Conservation (phyloP, 345 rosid genomes). For the Euphorbia tirucalli region DNA sequence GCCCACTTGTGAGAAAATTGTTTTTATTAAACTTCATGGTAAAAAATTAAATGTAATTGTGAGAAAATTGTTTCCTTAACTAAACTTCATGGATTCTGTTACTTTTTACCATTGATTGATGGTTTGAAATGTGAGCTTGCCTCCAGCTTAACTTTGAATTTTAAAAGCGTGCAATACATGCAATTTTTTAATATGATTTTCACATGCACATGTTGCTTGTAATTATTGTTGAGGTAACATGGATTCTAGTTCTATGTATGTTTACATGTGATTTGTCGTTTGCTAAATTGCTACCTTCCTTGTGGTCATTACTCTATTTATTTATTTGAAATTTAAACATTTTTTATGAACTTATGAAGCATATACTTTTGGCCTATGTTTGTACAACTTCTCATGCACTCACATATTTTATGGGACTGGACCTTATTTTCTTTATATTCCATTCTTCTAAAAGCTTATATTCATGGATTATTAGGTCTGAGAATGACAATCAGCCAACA, state of each 20-base stretch:
- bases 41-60: neutral
- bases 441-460: slow-evolving; percentile 5
- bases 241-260: neutral
- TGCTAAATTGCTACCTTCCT: neutral
- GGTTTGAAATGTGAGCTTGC: neutral
- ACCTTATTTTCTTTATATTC: slow-evolving; percentile 6
- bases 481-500: slow-evolving; percentile 48
- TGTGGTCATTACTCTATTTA: neutral
- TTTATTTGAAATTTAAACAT: neutral
- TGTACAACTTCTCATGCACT: no score
- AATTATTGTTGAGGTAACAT: neutral
- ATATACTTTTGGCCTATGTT: neutral
- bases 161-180: neutral
- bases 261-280: neutral
- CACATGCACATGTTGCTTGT: neutral
- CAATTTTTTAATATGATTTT: neutral
- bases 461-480: slow-evolving; percentile 48
- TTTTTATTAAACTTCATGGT: neutral
- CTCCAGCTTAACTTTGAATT: neutral
- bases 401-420: no score
- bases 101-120: neutral
- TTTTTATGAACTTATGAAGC: neutral
- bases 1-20: neutral
- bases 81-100: neutral
- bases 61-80: neutral